Percentiles rank a stretch among this genome's conserved stretches.
Conservation (phyloP, 371 early-diverging fungal genomes). For the Haplosporangium sp. region DNA sequence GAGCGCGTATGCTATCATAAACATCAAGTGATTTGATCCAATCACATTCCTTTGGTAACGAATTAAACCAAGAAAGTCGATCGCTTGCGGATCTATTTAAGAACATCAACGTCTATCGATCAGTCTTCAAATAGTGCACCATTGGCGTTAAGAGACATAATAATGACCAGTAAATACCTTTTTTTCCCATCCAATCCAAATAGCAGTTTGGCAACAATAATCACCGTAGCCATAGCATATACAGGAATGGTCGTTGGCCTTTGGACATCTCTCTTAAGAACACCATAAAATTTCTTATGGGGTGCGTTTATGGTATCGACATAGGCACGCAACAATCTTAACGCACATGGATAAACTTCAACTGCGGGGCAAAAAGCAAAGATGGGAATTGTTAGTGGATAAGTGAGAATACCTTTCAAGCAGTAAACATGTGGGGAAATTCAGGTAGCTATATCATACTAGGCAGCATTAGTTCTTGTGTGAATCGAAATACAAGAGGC, state of each 20-base stretch:
- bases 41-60: constrained; percentile 24
- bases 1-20: constrained; percentile 19
- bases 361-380: constrained; percentile 5
- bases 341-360: constrained; percentile 37
- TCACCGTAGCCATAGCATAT: constrained; percentile 26
- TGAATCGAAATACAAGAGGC: constrained; percentile 28
- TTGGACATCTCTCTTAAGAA: background rate
- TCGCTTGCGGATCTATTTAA: constrained; percentile 5
- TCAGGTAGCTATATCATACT: constrained; percentile 14
- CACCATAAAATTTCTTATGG: background rate
- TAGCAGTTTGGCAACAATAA: constrained; percentile 39
- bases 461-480: constrained; percentile 51
- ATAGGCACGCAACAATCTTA: constrained; percentile 13
- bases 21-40: constrained; percentile 34
- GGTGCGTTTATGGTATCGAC: background rate
- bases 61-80: constrained; percentile 18
- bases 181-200: constrained; percentile 41
- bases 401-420: background rate
- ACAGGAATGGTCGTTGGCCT: constrained; percentile 1
- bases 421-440: background rate
- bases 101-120: background rate
- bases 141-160: background rate
- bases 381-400: background rate
- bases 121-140: background rate
- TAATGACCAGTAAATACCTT: constrained; percentile 14